Evolutionary conservation across 1,139 yeast genomes (phyloP).

Genomic region (Zygosaccharomyces sapae): DNA sequence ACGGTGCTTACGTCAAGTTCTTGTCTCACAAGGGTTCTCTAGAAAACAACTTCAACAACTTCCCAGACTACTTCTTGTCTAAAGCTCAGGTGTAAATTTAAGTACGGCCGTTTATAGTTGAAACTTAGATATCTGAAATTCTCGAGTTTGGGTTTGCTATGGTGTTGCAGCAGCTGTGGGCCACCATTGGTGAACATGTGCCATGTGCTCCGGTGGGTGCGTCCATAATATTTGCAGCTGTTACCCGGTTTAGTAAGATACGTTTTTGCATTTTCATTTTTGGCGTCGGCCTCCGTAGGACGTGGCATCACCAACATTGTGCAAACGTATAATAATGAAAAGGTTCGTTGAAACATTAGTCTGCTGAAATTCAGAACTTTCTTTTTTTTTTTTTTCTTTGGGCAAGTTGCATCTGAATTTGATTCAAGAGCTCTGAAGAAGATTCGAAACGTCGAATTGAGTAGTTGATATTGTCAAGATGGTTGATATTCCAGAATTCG

Average conservation of each 20-base stretch:
- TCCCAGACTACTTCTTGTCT: slow-evolving; percentile 80
- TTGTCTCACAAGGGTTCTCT: slow-evolving; percentile 94
- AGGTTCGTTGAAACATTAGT: neutral
- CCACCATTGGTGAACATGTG: no score
- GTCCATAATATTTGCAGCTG: neutral
- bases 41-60: slow-evolving; percentile 84
- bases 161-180: no score
- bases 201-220: no score
- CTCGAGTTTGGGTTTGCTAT: neutral
- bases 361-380: neutral
- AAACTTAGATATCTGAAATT: neutral
- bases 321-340: neutral
- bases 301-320: neutral
- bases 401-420: no score
- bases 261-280: neutral
- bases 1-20: slow-evolving; percentile 99
- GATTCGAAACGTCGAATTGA: neutral
- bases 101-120: slow-evolving; percentile 1
- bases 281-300: neutral
- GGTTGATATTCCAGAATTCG: slow-evolving; percentile 38
- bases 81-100: slow-evolving; percentile 36
- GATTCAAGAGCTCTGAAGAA: neutral
- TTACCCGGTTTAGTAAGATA: neutral
- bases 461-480: neutral
- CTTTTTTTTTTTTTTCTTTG: neutral